Evolutionary conservation across 495 filamentous ascomycete species (phyloP), one percentile per base, ranked within the genome.

Genomic region (Penicillium cataractarum): DNA sequence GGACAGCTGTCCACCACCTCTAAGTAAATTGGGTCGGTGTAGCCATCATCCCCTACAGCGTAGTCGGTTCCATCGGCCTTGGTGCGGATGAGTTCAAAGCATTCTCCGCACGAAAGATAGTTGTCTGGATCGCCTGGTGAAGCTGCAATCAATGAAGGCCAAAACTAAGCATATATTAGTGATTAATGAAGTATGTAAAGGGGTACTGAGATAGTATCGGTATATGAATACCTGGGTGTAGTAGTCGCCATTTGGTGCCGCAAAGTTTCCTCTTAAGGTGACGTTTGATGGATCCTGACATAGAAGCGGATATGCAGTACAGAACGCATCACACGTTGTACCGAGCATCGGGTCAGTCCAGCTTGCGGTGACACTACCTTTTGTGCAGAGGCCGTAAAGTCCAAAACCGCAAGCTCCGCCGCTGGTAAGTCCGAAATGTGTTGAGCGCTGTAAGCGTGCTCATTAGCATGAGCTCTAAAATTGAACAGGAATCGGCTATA

Each of bases 1-100:
- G 49, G 49, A 32, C 49, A 52, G 49, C 49, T 52, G 15, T 52
- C 49, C 49, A 52, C 49, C 2, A 52, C n/a, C 49, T 52, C 49
- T 15, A 52, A 32, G 49, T 31, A 29, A 8, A 52, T 52, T 32
- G 49, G 49, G 29, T 52, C 49, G 21, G 49, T 52, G 6, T 52
- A 52, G 15, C 49, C 49, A n/a, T 17, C 24, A 15, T 52, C 49
- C 0, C 49, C 49, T 2, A 52, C 49, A 3, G 24, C 15, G n/a
- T 52, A 52, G 24, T 52, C 49, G 8, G 49, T 52, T n/a, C 49
- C 49, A 52, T 52, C 49, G 2, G 49, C 49, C 29, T 32, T 52
- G 15, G 49, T 52, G 12, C 49, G 49, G 8, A 52, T 52, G 27
- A 52, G 49, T 32, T 52, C 49, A 22, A 52, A 52, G 12, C 49